Evolutionary conservation across 2,329 filamentous ascomycete genomes (phyloP).

Genomic region (Amauroascus niger): DNA sequence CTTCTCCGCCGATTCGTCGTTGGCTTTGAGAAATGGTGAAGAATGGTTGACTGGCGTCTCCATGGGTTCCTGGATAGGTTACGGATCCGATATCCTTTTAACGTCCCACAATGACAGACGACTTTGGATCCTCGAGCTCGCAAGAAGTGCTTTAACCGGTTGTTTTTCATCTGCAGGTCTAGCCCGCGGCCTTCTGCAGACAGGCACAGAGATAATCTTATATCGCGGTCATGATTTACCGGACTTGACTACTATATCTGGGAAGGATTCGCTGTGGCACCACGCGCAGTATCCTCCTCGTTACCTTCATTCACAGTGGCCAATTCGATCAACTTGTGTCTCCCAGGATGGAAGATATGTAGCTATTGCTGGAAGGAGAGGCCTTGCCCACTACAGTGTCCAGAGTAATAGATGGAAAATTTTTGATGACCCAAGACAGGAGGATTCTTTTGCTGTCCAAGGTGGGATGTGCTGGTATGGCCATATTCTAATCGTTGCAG

Average conservation of each 20-base stretch:
- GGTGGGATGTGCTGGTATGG: slow-evolving; percentile 99
- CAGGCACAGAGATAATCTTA: slow-evolving; percentile 76
- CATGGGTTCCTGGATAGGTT: slow-evolving; percentile 75
- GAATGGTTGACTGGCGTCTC: slow-evolving; percentile 72
- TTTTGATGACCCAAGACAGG: slow-evolving; percentile 68
- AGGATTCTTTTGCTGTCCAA: slow-evolving; percentile 83
- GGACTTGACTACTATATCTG: slow-evolving; percentile 81
- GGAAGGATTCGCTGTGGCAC: slow-evolving; percentile 91
- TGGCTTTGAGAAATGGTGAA: slow-evolving; percentile 61
- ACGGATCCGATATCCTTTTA: slow-evolving; percentile 76
- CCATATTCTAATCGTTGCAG: slow-evolving; percentile 83
- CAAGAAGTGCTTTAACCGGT: slow-evolving; percentile 81
- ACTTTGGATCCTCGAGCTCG: slow-evolving; percentile 83
- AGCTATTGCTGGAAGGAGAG: slow-evolving; percentile 85
- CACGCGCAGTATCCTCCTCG: slow-evolving; percentile 72
- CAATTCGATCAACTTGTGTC: slow-evolving; percentile 74
- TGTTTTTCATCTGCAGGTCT: slow-evolving; percentile 89
- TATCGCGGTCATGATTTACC: slow-evolving; percentile 89
- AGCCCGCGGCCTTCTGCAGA: slow-evolving; percentile 79
- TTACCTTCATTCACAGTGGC: slow-evolving; percentile 89
- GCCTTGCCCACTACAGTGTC: slow-evolving; percentile 90
- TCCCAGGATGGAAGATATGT: slow-evolving; percentile 90
- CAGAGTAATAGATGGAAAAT: slow-evolving; percentile 93
- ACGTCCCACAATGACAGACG: slow-evolving; percentile 61
- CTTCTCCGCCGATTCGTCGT: slow-evolving; percentile 58